Base-by-base conservation (phyloP, 345 rosid genomes). In the Heritiera littoralis region DNA sequence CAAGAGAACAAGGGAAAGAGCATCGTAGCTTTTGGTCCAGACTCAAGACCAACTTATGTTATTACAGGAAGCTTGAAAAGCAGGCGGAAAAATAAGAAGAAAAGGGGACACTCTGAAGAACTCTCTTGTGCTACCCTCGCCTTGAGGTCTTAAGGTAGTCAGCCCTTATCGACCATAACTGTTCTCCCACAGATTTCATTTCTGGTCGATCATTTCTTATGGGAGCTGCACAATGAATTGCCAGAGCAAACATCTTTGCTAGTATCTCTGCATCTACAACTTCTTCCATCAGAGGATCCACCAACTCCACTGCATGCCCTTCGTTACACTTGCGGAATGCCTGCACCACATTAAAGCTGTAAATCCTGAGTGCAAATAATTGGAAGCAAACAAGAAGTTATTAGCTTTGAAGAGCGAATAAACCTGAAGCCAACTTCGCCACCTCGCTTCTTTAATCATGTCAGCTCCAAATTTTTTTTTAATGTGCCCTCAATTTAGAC, bases 211-310 rank as follows among this genome's bases (percentile, higher is more conserved):
- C 95, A n/a, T 78, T 46, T 72, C 95, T 74, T 20, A 86, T 59
- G 0, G 99, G 99, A 17, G 98, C 99, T 14, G 97, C 97, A 81
- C 97, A 80, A 97, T 91, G 90, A 79, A 95, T 81, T 40, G 98
- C 98, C 85, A 95, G 85, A 79, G 79, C 80, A 77, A 92, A 90
- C 82, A 92, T 87, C 81, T 89, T 93, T 76, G 15, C 46, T 12
- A 95, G 85, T 74, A 89, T 79, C 60, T 86, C 89, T 12, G 55
- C 78, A 45, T 85, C 85, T 40, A 93, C 88, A 9, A 59, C 81
- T 59, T 91, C 94, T 79, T 85, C 87, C 88, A 89, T 86, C 40
- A 77, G 79, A 15, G 92, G 93, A 82, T 96, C 99, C 81, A 91
- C 80, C 85, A 94, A 41, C 6, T 83, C 92, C 54, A 71, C 49